Base-by-base conservation (phyloP, 148 eudicot genomes). In the Oxyria digyna region DNA sequence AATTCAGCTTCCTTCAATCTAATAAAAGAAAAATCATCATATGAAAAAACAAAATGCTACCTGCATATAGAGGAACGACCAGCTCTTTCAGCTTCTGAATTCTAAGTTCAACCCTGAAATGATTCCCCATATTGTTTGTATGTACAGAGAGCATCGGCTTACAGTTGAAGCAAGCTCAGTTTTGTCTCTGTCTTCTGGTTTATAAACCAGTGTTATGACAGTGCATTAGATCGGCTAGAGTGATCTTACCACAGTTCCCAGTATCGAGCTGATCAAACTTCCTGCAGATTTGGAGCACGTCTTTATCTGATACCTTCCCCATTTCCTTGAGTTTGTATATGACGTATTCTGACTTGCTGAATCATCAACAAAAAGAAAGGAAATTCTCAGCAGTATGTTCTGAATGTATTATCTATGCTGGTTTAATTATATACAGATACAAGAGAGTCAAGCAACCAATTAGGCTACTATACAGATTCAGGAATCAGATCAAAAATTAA, bases 241-340 rank as follows among this genome's bases (percentile, higher is more conserved):
- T 93, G 21, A 93, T 93, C 81, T 86, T 93, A n/a, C 98, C 98
- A 72, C 88, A 83, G 49, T 87, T 83, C 32, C 95, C 87, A 10
- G 77, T 42, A 68, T 93, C 98, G 3, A 89, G 81, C 63, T 85
- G 86, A 42, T 89, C 96, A 68, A 93, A 93, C 76, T 81, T 89
- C 76, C 76, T 74, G 82, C 92, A 87, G 31, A 93, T 88, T 73
- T 71, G 78, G 63, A 82, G 68, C 32, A 93, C 78, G 78, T 93
- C 98, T 81, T 89, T 90, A 65, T 93, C 98, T 62, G 95, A 78
- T 26, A 93, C 79, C 74, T 82, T 90, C 14, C 90, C 92, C 96
- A 93, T 82, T 81, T 87, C 98, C 84, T 90, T 93, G 54, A 93
- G 92, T 85, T 93, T 93, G 92, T 93, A 93, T 77, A 93, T 84